Base-by-base conservation (phyloP, 352 stramenopile genomes). In the Blastocystis hominis region DNA sequence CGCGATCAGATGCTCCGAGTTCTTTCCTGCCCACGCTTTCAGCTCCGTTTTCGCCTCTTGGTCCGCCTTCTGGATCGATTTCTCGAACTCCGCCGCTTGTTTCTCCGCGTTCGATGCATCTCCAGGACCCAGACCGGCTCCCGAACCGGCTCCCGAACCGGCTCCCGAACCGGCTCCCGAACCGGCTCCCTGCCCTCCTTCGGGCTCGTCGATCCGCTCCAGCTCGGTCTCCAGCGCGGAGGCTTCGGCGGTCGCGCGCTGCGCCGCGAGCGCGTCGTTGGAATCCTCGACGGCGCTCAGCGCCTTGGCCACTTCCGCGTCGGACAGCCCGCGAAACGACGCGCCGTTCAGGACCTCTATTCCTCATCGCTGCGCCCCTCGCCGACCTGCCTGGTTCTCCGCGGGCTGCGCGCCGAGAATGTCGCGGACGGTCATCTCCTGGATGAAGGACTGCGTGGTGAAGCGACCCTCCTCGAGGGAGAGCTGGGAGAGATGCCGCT, bases 401-500 rank as follows among this genome's bases (percentile, higher is more conserved):
- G 72, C 70, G 30, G 70, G 70, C 9, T 36, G 47, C 40, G 70
- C 55, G 0, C 70, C 70, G 36, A 80, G 34, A 20, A 80, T 80
- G 40, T 80, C 70, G 17, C 20, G 13, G 55, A 80, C 72, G 7
- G 10, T 66, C n/a, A 80, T 68, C 40, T 80, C 70, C 40, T 80
- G 24, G 13, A 80, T 20, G 47, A 80, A 80, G 13, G 70, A 80
- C 36, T 62, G 50, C 13, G 70, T 80, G 9, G 70, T 80, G 55
- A 80, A 80, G 5, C 40, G 70, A 20, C 70, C 70, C 55, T 80
- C 46, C 30, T 89, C 91, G 91, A 96, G 93, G 17, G 94, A 95
- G 3, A 99, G 89, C 47, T 96, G 95, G 90, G 98, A 95, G 42
- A 99, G 91, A 79, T 98, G 95, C 0, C 94, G 92, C 91, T 98